Base-by-base conservation (phyloP, 768 basidiomycete genomes). In the Boletus rufocinnamomeus region DNA sequence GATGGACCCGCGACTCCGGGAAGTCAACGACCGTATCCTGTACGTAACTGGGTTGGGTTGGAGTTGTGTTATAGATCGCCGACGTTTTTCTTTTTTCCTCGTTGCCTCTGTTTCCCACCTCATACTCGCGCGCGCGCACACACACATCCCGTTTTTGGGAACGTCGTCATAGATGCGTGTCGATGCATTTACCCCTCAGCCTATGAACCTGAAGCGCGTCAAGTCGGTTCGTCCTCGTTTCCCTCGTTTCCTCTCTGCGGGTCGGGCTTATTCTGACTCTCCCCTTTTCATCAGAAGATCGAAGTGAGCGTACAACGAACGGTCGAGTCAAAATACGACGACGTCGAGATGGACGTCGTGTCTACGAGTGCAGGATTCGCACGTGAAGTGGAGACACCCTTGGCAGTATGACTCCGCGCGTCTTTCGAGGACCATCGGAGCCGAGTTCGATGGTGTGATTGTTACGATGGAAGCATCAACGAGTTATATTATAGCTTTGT, bases 281-380 rank as follows among this genome's bases (percentile, higher is more conserved):
- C 4, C 3, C 23, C 23, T 25, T 44, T 50, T 16, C 23, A 4
- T 55, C 25, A 28, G 21, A 40, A 63, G 64, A 62, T 62, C 3
- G 57, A 71, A 58, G 67, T 71, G 17, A 62, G 23, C 23, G 40
- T 69, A 28, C 60, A 61, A 25, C 62, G 25, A 11, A 67, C 50
- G 8, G 54, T 69, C 23, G 62, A 58, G 23, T 38, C 64, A 17
- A 69, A 59, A 52, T 53, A 53, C 30, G 68, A 66, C 34, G 40
- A 38, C 40, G 25, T 8, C 38, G 51, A 46, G 0, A 1, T 51
- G 13, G 59, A 63, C 13, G 9, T 17, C 21, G 25, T 54, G 21
- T 44, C 56, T 16, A 21, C 37, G 21, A 41, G 30, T 0, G 21
- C 19, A 11, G 45, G 54, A 54, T 52, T 52, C 34, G 3, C 2